A percentile compares a stretch with the other conserved stretches of the same genome.
Evolutionary conservation across 75 land plant genomes (phyloP).

Genomic region (Selaginella tamariscina): DNA sequence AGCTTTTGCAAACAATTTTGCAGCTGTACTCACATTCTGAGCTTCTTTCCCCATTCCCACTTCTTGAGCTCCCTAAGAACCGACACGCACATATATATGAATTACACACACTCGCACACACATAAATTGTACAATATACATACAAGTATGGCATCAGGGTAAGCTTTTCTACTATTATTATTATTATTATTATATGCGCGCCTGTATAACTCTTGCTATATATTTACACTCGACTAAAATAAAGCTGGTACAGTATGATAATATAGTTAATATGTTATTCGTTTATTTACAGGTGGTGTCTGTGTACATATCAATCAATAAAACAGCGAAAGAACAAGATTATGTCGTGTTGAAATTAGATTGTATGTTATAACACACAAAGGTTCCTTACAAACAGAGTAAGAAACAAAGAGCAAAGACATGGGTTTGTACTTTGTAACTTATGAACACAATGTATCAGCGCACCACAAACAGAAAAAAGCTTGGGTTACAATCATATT

Average conservation of each 20-base stretch:
- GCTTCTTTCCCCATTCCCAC: constrained; percentile 4
- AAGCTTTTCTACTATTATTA: neutral
- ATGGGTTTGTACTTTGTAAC: neutral
- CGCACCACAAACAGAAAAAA: too few species aligned
- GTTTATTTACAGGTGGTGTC: too few species aligned
- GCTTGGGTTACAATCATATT: too few species aligned
- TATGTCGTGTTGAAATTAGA: too few species aligned
- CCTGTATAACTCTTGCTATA: too few species aligned
- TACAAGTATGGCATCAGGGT: neutral
- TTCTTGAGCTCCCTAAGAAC: constrained; percentile 1
- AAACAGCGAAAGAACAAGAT: too few species aligned
- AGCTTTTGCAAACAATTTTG: constrained; percentile 5
- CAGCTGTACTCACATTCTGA: neutral
- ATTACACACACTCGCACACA: neutral
- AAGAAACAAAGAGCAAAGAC: neutral
- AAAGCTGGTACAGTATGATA: neutral
- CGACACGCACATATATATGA: neutral
- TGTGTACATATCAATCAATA: too few species aligned
- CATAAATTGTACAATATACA: neutral
- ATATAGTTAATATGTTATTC: too few species aligned
- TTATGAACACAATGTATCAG: constrained; percentile 10
- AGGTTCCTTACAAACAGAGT: constrained; percentile 2
- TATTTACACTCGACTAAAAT: neutral
- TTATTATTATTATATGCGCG: too few species aligned
- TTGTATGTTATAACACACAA: constrained; percentile 1